Evolutionary conservation across 2,329 filamentous ascomycete species (phyloP).

Genomic region (Stachybotrys echinatus): DNA sequence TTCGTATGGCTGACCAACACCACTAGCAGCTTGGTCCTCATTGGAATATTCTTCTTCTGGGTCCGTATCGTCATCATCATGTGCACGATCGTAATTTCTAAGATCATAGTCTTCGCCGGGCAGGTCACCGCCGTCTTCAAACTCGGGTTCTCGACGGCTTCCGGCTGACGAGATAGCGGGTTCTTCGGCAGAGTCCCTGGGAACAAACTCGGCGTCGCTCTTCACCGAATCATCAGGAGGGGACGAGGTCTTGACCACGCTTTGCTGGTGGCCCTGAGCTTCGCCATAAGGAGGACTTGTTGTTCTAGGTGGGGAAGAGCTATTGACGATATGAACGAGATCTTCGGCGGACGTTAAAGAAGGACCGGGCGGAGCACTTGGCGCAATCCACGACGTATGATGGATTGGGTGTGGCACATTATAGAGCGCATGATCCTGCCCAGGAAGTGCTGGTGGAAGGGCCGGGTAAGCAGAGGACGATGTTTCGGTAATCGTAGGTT

Average conservation of each 20-base stretch:
- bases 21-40: slow-evolving; percentile 10
- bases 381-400: neutral
- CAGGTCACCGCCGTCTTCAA: slow-evolving; percentile 19
- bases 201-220: neutral
- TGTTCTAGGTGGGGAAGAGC: slow-evolving; percentile 2
- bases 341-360: neutral
- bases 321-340: neutral
- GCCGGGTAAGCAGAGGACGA: neutral
- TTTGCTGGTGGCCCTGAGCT: neutral
- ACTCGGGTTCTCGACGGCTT: slow-evolving; percentile 13
- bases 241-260: neutral
- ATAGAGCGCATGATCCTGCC: neutral
- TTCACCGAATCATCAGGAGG: neutral
- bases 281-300: neutral
- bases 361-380: neutral
- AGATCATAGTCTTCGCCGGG: slow-evolving; percentile 28
- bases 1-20: slow-evolving; percentile 4
- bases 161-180: neutral
- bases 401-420: neutral
- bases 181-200: neutral
- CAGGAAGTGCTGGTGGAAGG: neutral
- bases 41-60: slow-evolving; percentile 17
- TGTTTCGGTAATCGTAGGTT: neutral
- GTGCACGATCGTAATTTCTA: slow-evolving; percentile 23
- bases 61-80: slow-evolving; percentile 26